These are phyloP conservation scores for Peronospora tabacina DNA, from an alignment of 352 stramenopile genomes.

Conservation along the genomic window DNA sequence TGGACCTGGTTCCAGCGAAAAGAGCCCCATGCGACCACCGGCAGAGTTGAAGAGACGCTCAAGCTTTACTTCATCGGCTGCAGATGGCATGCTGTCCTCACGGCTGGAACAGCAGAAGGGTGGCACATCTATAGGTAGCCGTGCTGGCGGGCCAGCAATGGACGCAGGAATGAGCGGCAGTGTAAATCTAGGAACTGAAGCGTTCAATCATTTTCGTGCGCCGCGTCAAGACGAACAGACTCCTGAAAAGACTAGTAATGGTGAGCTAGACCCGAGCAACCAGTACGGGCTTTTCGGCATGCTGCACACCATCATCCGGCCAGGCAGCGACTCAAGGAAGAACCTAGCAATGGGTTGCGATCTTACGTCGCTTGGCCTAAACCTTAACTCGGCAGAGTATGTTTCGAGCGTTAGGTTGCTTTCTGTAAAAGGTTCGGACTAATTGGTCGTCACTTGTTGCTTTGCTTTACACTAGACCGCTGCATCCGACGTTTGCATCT, in stretches of 20 bases:
- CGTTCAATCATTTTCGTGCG: conserved; percentile 51
- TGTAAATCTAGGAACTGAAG: conserved; percentile 49
- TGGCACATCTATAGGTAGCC: conserved; percentile 58
- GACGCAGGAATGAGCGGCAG: conserved; percentile 20
- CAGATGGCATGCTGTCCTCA: conserved; percentile 51
- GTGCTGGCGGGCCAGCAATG: conserved; percentile 15
- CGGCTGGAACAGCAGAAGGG: conserved; percentile 33
- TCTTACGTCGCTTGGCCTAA: conserved; percentile 74
- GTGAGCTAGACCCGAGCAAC: conserved; percentile 57
- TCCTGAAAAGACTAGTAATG: conserved; percentile 25
- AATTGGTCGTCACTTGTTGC: not conserved
- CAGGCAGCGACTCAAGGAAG: conserved; percentile 60
- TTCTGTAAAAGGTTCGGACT: not conserved
- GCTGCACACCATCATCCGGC: conserved; percentile 70
- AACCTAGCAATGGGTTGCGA: conserved; percentile 74
- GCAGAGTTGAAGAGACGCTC: conserved; percentile 56
- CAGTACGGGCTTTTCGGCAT: conserved; percentile 77
- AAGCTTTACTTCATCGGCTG: conserved; percentile 62
- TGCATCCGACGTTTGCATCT: conserved; percentile 78
- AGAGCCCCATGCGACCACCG: conserved; percentile 33
- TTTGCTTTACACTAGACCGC: conserved; percentile 31
- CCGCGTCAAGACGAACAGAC: conserved; percentile 24
- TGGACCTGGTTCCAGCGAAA: conserved; percentile 37
- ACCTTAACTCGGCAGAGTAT: conserved; percentile 81
- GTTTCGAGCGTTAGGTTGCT: conserved; percentile 4